Evolutionary conservation across 768 basidiomycete genomes (phyloP), one percentile per base, ranked within the genome.

Genomic region (Lactifluus volemus): DNA sequence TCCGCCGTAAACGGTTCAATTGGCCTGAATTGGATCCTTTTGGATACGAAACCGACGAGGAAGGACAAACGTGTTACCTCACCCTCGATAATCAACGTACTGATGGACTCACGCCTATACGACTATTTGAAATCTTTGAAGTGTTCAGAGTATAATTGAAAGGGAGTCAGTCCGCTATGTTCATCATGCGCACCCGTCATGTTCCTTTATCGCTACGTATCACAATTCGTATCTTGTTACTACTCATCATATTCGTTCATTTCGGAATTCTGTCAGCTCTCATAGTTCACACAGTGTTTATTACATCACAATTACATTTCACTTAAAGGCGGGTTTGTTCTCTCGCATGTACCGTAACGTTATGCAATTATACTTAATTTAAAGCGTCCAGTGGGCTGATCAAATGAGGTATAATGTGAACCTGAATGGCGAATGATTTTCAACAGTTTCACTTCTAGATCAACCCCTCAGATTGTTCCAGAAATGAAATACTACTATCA

Each of bases 1-100:
- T 87, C 73, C 81, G 83, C 44, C 81, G 85, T 54, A 75, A 74
- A 58, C 81, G 87, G 45, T 81, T 88, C 69, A 81, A 86, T 66
- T 88, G 85, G 86, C 84, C 85, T 5, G 73, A 52, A 36, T 25
- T 30, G 50, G 57, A 55, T 15, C 9, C 41, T n/a, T 45, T 61
- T 58, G 49, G 45, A 12, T 29, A 44, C 25, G 64, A 59, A 4
- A 39, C 58, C 10, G 49, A 54, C 10, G 8, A 19, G 12, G 54
- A 55, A 14, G 48, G 49, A 50, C 52, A 47, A 32, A 17, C 29
- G 30, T 34, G 42, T 29, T 34, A 41, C 14, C 36, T 57, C 30
- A 6, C 6, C 3, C 38, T 54, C 45, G 34, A 25, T 25, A 62
- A 51, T 6, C 60, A 58, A 29, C 42, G 41, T 19, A 49, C 39